Conservation (phyloP, 768 basidiomycete genomes). For the Boletus edulis region DNA sequence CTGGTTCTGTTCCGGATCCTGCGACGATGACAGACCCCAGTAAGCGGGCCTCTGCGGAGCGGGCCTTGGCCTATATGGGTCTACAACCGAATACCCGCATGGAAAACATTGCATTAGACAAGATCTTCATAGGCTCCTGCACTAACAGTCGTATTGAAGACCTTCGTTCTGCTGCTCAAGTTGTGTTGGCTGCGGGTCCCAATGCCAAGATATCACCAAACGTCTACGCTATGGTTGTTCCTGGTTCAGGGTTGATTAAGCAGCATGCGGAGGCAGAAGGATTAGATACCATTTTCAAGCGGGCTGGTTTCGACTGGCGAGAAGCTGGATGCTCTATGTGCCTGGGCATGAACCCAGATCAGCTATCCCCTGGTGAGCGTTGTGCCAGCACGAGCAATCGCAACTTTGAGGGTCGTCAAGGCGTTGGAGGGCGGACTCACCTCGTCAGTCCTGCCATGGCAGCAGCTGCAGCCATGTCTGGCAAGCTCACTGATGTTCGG, state of each 20-base stretch:
- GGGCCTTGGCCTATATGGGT: conserved; percentile 86
- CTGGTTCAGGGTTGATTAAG: conserved; percentile 88
- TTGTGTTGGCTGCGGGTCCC: conserved; percentile 71
- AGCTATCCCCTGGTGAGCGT: conserved; percentile 75
- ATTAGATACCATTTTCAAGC: conserved; percentile 80
- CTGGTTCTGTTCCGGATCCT: conserved; percentile 78
- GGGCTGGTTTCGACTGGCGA: conserved; percentile 93
- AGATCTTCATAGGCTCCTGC: conserved; percentile 93
- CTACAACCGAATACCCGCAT: conserved; percentile 74
- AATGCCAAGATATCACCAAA: conserved; percentile 70
- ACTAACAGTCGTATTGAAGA: conserved; percentile 95
- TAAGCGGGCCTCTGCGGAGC: conserved; percentile 67
- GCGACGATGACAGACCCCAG: conserved; percentile 58
- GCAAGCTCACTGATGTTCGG: conserved; percentile 81
- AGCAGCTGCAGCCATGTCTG: conserved; percentile 84
- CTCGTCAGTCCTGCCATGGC: conserved; percentile 92
- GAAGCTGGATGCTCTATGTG: conserved; percentile 98
- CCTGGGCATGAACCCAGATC: conserved; percentile 94
- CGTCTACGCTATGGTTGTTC: conserved; percentile 88
- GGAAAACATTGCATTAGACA: conserved; percentile 79
- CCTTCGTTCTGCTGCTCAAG: conserved; percentile 75
- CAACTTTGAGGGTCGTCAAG: conserved; percentile 90
- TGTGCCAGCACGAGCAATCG: conserved; percentile 93
- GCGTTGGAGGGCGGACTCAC: conserved; percentile 86
- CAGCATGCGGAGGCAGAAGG: conserved; percentile 90